phyloP scores from a whole-genome alignment of 2,329 filamentous ascomycete species.

The Trichoderma pleuroti region DNA sequence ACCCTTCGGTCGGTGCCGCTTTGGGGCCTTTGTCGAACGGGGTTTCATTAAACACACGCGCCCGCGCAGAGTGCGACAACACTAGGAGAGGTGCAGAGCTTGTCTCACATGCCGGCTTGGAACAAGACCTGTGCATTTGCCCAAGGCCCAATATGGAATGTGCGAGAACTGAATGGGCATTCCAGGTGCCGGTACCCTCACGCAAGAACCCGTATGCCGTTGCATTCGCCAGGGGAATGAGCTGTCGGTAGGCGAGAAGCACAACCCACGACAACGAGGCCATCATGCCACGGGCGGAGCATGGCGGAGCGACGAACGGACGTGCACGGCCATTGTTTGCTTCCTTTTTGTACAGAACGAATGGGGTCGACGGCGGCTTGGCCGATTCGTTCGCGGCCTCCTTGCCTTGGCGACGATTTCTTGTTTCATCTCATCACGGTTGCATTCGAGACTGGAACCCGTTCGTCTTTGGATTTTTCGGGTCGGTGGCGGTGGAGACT shows the following conservation, averaged over 20 bases:
- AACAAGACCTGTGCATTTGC: neutral
- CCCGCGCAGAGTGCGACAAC: slow-evolving; percentile 9
- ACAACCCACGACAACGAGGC: neutral
- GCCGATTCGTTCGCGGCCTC: slow-evolving; percentile 5
- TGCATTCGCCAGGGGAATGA: slow-evolving; percentile 8
- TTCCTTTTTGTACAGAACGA: slow-evolving; percentile 8
- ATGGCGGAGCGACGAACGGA: neutral
- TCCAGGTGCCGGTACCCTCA: slow-evolving; percentile 5
- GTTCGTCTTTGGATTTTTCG: neutral
- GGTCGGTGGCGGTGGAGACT: neutral
- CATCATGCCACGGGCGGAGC: slow-evolving; percentile 1
- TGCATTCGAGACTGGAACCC: neutral
- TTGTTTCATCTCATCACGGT: slow-evolving; percentile 9
- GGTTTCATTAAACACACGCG: slow-evolving; percentile 7
- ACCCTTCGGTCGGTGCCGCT: slow-evolving; percentile 17
- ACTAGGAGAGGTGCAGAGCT: neutral
- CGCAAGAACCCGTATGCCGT: slow-evolving; percentile 9
- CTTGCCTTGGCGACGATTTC: slow-evolving; percentile 11
- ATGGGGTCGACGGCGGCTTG: slow-evolving; percentile 13
- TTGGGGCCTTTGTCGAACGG: slow-evolving; percentile 11
- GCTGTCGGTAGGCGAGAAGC: slow-evolving; percentile 3
- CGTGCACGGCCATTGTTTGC: slow-evolving; percentile 16
- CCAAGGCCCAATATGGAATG: slow-evolving; percentile 13
- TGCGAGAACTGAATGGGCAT: slow-evolving; percentile 14
- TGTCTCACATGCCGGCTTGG: slow-evolving; percentile 8